A percentile compares a stretch with the other conserved stretches of the same genome.
Evolutionary conservation across 805 yeast species (phyloP).

Genomic region (Metschnikowia continentalis): DNA sequence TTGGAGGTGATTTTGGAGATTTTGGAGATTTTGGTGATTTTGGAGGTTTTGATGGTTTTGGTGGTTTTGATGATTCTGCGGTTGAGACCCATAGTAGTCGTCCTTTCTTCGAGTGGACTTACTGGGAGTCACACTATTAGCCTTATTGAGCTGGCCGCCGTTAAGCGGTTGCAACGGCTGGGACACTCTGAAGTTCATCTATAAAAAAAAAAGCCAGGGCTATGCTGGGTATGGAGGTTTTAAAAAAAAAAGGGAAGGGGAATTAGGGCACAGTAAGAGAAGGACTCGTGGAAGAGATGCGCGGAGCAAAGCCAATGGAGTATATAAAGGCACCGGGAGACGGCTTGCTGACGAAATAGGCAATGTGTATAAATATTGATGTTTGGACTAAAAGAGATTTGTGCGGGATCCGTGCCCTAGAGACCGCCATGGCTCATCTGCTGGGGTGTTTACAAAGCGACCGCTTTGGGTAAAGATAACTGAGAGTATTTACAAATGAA

Average conservation of each 20-base stretch:
- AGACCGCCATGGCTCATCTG: constrained; percentile 4
- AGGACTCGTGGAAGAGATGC: neutral
- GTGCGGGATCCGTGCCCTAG: constrained; percentile 6
- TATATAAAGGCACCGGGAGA: constrained; percentile 2
- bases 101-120: constrained; percentile 25
- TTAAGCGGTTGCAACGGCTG: constrained; percentile 55
- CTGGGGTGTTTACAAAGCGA: constrained; percentile 16
- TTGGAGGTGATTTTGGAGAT: too few species aligned
- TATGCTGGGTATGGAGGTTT: neutral
- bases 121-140: constrained; percentile 39
- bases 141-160: constrained; percentile 49
- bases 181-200: constrained; percentile 20
- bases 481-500: constrained; percentile 16
- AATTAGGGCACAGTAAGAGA: too few species aligned
- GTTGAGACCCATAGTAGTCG: constrained; percentile 10
- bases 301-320: constrained; percentile 2
- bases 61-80: too few species aligned
- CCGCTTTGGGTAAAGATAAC: constrained; percentile 16
- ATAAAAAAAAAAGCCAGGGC: neutral
- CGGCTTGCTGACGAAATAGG: constrained; percentile 4
- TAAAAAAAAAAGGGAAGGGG: neutral
- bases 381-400: constrained; percentile 16
- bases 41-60: too few species aligned
- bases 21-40: too few species aligned
- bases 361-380: constrained; percentile 11